Base-by-base conservation (phyloP, 495 filamentous ascomycete genomes). In the Neurospora tetrasperma region DNA sequence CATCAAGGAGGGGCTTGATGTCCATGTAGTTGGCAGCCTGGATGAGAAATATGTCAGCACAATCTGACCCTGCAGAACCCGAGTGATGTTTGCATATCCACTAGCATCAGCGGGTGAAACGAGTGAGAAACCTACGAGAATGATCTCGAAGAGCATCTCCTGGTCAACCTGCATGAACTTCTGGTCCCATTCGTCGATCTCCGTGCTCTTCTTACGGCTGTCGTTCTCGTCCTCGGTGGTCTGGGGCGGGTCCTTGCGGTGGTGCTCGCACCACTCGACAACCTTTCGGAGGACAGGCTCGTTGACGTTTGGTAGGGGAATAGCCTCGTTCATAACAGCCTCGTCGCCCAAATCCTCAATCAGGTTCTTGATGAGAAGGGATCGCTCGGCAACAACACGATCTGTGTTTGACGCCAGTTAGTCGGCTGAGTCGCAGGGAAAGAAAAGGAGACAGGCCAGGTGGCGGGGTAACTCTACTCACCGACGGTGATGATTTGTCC, bases 121-220 rank as follows among this genome's bases (percentile, higher is more conserved):
- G 54, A 16, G 16, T 14, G 59, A 16, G 20, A 7, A 40, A 88
- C 92, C 70, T 88, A 97, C 94, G 40, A 99, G 86, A 74, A 99
- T 99, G 79, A 99, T 98, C 85, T 99, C 96, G 74, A 99, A 99
- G 1, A 99, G 88, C 96, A 99, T 97, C 84, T 99, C 96, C 80
- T 99, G 96, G 79, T 99, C 96, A 10, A 99, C 96, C 83, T 98
- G 96, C 96, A 98, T 99, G 81, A 98, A 99, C 81, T 99, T 99
- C 82, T 98, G 96, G 77, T 99, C 96, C 96, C 96, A 99, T 84
- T 99, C 96, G 48, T 98, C 96, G 77, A 99, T 99, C 70, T 98
- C 96, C 27, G 96, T 98, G 0, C 94, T 96, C 89, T 97, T 97
- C 87, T 97, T 97, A 74, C 96, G 93, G 44, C 88, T 92, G 79